A percentile compares a stretch with the other conserved stretches of the same genome.
phyloP scores from a whole-genome alignment of 106 monocot genomes.

The Hemerocallis citrina region DNA sequence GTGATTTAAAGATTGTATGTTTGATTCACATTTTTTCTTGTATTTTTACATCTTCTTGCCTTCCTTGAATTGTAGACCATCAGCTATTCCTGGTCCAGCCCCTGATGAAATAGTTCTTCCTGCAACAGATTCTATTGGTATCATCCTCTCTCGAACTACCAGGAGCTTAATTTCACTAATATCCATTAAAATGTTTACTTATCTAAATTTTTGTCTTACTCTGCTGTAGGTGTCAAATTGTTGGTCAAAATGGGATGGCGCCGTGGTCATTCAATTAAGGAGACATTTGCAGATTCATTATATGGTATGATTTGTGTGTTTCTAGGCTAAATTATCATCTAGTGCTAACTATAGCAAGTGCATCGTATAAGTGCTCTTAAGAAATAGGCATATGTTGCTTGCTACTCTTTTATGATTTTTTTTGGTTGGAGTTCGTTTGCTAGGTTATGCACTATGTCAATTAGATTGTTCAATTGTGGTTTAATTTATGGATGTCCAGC shows the following conservation, averaged over 20 bases:
- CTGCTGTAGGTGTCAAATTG: slow-evolving; percentile 59
- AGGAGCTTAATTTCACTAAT: background rate
- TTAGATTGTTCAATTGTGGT: no score
- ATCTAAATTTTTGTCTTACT: slow-evolving; percentile 4
- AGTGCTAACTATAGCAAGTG: no score
- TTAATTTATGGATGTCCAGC: no score
- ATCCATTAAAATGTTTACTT: background rate
- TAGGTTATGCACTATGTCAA: no score
- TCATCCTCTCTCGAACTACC: slow-evolving; percentile 4
- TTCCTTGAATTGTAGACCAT: slow-evolving; percentile 51
- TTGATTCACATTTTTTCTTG: no score
- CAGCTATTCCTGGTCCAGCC: slow-evolving; percentile 88
- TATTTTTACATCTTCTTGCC: background rate
- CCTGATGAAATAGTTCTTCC: slow-evolving; percentile 91
- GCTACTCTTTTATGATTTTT: no score
- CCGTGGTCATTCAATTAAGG: slow-evolving; percentile 71
- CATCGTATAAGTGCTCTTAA: no score
- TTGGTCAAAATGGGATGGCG: slow-evolving; percentile 98
- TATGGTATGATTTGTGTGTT: slow-evolving; percentile 50
- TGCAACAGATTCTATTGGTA: slow-evolving; percentile 80
- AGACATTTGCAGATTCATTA: slow-evolving; percentile 52
- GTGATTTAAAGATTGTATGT: no score
- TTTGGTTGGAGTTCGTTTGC: background rate
- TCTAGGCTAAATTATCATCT: no score
- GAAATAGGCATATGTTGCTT: no score